Percentiles rank a stretch among this genome's conserved stretches.
Evolutionary conservation across 257 asterid genomes (phyloP).

Genomic region (Petunia secreta): DNA sequence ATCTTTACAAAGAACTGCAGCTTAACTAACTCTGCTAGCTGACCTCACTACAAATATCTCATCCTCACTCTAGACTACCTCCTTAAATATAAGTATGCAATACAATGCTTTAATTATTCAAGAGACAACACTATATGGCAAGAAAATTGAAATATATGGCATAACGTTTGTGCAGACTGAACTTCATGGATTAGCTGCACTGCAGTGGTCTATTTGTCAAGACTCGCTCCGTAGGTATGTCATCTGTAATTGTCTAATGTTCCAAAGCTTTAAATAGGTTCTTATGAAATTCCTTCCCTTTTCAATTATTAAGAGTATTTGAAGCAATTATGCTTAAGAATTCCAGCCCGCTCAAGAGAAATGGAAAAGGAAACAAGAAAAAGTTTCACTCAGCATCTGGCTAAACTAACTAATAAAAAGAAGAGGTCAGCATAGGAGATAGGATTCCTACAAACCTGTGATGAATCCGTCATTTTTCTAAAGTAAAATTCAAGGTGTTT

Average conservation of each 20-base stretch:
- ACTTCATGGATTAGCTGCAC: conserved; percentile 92
- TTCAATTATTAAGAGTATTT: background rate
- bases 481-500: background rate
- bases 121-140: too few species aligned
- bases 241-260: background rate
- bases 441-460: background rate
- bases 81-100: too few species aligned
- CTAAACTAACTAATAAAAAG: conserved; percentile 12
- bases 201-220: conserved; percentile 95
- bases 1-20: too few species aligned
- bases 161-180: conserved; percentile 54
- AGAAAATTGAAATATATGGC: conserved; percentile 9
- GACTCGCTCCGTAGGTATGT: conserved; percentile 79
- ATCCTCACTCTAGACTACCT: too few species aligned
- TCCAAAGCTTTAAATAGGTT: background rate
- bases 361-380: background rate
- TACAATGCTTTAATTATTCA: too few species aligned
- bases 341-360: conserved; percentile 14
- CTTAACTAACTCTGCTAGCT: too few species aligned
- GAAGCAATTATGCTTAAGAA: conserved; percentile 13
- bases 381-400: conserved; percentile 11
- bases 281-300: background rate
- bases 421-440: background rate
- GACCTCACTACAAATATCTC: too few species aligned
- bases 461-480: background rate